Evolutionary conservation across 2,329 filamentous ascomycete genomes (phyloP).

Genomic region (Pseudogymnoascus sp.): DNA sequence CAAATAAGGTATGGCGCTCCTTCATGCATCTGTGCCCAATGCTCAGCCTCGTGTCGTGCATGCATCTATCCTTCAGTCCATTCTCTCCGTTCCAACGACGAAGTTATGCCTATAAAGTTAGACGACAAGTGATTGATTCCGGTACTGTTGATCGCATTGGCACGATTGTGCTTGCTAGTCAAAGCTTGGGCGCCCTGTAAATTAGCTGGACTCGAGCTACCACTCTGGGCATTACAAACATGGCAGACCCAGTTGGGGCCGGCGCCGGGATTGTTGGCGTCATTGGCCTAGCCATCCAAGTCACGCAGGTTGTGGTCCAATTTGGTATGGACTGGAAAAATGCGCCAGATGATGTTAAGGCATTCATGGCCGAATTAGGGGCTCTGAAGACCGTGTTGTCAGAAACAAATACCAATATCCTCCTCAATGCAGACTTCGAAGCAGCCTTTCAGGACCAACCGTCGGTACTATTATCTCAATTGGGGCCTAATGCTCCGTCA

Average conservation of each 20-base stretch:
- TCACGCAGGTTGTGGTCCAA: constrained; percentile 17
- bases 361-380: constrained; percentile 17
- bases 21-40: background rate
- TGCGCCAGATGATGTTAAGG: constrained; percentile 18
- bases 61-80: background rate
- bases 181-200: background rate
- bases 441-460: constrained; percentile 19
- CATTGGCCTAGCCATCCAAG: constrained; percentile 18
- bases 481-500: constrained; percentile 11
- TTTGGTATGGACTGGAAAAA: constrained; percentile 21
- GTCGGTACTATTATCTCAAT: constrained; percentile 18
- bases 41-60: background rate
- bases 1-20: background rate
- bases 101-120: background rate
- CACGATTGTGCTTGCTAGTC: background rate
- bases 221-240: background rate
- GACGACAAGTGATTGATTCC: background rate
- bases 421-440: constrained; percentile 20
- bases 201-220: background rate
- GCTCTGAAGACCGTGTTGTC: constrained; percentile 18
- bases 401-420: constrained; percentile 16
- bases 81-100: background rate
- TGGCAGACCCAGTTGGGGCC: constrained; percentile 18
- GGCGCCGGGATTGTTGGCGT: constrained; percentile 18
- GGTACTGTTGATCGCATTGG: background rate